Evolutionary conservation across 176 grass and related monocot species (phyloP).

Genomic region (Tillandsia leiboldiana): DNA sequence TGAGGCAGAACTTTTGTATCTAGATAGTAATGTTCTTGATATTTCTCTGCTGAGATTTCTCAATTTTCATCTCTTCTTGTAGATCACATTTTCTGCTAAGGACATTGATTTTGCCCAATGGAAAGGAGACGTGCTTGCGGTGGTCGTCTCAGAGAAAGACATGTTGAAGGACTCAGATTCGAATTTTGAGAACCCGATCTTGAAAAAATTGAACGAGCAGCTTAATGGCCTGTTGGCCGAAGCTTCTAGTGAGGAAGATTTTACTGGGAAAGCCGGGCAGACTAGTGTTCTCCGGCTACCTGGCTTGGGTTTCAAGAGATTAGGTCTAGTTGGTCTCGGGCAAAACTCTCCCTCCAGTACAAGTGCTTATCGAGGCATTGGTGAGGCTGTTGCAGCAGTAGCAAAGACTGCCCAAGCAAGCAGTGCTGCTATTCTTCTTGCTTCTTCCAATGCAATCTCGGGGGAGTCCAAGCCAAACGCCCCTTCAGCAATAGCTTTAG

Average conservation of each 20-base stretch:
- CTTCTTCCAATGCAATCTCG: constrained; percentile 37
- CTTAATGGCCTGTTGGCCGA: constrained; percentile 66
- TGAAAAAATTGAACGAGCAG: constrained; percentile 61
- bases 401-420: constrained; percentile 74
- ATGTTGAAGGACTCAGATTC: constrained; percentile 61
- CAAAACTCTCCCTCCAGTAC: constrained; percentile 42
- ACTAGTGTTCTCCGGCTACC: constrained; percentile 63
- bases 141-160: constrained; percentile 84
- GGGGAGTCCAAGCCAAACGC: constrained; percentile 51
- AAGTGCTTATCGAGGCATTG: constrained; percentile 41
- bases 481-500: constrained; percentile 59
- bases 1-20: background rate
- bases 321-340: constrained; percentile 69
- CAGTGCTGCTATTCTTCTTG: constrained; percentile 55
- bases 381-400: constrained; percentile 57
- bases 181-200: constrained; percentile 65
- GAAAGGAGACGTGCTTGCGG: constrained; percentile 75
- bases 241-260: constrained; percentile 72
- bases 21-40: background rate
- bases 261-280: constrained; percentile 73
- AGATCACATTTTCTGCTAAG: constrained; percentile 67
- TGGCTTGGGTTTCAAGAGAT: constrained; percentile 75
- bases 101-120: constrained; percentile 68
- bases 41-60: background rate
- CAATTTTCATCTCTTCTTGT: background rate